Percentiles rank a stretch among this genome's conserved stretches.
These are phyloP conservation scores for Nitzschia putrida DNA, from an alignment of 108 stramenopile genomes.

Conservation along the genomic window DNA sequence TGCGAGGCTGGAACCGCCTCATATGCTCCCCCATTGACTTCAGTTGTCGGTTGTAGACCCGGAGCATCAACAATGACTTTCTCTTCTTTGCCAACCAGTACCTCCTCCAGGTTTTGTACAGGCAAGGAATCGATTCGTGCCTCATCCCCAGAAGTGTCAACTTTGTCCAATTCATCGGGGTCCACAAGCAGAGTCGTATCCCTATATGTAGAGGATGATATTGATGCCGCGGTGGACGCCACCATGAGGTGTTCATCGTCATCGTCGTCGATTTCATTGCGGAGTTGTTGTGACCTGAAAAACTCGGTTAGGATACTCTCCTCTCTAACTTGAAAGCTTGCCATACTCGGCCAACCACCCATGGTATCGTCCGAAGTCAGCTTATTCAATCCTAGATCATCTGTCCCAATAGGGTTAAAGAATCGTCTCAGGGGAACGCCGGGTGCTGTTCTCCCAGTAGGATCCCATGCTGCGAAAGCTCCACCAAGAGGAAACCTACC, in stretches of 20 bases:
- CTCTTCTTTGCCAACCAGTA: background rate
- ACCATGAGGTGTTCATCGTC: slow-evolving; percentile 43
- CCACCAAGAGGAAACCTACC: too few species aligned
- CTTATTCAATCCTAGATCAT: background rate
- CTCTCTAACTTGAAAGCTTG: slow-evolving; percentile 37
- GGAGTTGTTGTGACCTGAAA: slow-evolving; percentile 28
- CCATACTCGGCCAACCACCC: slow-evolving; percentile 18
- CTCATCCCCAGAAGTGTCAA: slow-evolving; percentile 25
- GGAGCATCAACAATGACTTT: background rate
- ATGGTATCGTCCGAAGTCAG: background rate
- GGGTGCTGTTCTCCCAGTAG: too few species aligned
- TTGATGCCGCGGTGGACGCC: slow-evolving; percentile 78
- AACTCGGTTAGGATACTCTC: slow-evolving; percentile 63
- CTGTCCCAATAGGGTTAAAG: background rate
- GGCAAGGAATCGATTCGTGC: slow-evolving; percentile 17
- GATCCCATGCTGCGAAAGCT: too few species aligned
- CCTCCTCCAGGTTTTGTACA: background rate
- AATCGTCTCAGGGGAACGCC: background rate
- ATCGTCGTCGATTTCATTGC: slow-evolving; percentile 8
- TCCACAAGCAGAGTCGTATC: slow-evolving; percentile 29
- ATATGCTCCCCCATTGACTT: background rate
- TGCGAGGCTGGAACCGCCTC: background rate
- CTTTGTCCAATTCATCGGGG: slow-evolving; percentile 27
- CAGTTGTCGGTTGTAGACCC: background rate
- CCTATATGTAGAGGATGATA: slow-evolving; percentile 66